Base-by-base conservation (phyloP, 2,329 filamentous ascomycete species). In the Pyrenophora tritici-repentis region DNA sequence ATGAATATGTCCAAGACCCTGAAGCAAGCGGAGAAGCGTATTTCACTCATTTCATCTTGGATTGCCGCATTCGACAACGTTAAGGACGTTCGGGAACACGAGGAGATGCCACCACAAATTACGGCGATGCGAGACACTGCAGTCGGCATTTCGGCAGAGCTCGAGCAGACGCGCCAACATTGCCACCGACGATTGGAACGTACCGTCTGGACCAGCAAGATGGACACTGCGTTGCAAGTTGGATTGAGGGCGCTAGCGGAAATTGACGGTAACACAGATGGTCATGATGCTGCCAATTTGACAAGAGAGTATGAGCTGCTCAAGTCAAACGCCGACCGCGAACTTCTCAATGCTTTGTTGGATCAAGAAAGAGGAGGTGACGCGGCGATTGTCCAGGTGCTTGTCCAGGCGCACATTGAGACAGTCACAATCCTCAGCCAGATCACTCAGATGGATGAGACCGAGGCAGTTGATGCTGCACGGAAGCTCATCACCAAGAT, bases 361-460 rank as follows among this genome's bases (percentile, higher is more conserved):
- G 91, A 97, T 47, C 86, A 94, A 65, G 92, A 97, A 56, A 93
- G 88, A 75, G 81, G 83, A 20, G 88, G 87, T 10, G 91, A 97
- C 68, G 84, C 87, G 16, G 85, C 83, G 14, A 84, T 89, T 59
- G 81, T 96, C 66, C 92, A 97, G 73, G 83, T 90, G 42, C 81
- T 99, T 47, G 83, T 97, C 9, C 87, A 89, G 45, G 90, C 93
- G 10, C 93, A 97, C 66, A 96, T 99, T 62, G 92, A 97, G 65
- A 93, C 92, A 2, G 83, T 97, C 54, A 81, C 90, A 4, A 90
- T 91, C 0, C 83, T 99, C 46, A 86, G 88, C 47, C 89, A 90
- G 59, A 90, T 94, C 18, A 83, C 93, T 61, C 80, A 83, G 31
- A 91, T 97, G 86, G 87, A 83, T 50, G 90, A 96, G 70, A 85